These are phyloP conservation scores for Neonectria neomacrospora DNA, from an alignment of 2,329 filamentous ascomycete species.

Conservation along the genomic window DNA sequence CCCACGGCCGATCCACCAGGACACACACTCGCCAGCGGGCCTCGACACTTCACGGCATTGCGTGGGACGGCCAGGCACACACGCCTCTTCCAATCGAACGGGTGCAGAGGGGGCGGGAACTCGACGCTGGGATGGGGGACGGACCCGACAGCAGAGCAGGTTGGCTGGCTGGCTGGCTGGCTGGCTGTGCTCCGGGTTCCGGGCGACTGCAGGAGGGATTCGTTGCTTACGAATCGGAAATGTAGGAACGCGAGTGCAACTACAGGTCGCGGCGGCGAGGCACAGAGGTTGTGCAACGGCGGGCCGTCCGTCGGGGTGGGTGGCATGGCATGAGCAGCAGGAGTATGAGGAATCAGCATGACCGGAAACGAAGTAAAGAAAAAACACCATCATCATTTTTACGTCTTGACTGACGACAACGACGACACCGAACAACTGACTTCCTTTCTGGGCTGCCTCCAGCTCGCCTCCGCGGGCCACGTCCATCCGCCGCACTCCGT, in stretches of 20 bases:
- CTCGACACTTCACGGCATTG: not conserved
- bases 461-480: slow-evolving; percentile 1
- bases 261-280: not conserved
- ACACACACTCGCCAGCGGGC: not conserved
- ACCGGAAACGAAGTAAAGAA: not conserved
- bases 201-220: not conserved
- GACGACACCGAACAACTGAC: too few relatives aligned
- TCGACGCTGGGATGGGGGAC: not conserved
- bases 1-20: too few relatives aligned
- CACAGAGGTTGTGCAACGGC: not conserved
- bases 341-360: not conserved
- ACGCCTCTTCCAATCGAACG: not conserved
- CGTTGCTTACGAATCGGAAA: not conserved
- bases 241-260: slow-evolving; percentile 1
- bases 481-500: slow-evolving; percentile 10
- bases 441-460: slow-evolving; percentile 9
- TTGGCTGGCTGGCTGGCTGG: too few relatives aligned
- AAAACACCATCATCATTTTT: not conserved
- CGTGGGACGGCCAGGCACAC: not conserved
- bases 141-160: too few relatives aligned
- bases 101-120: not conserved
- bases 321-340: slow-evolving; percentile 6
- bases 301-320: not conserved
- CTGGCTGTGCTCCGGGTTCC: not conserved
- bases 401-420: slow-evolving; percentile 19